phyloP scores from a whole-genome alignment of 1,284 basidiomycete species.

The Hymenochaete sp. region DNA sequence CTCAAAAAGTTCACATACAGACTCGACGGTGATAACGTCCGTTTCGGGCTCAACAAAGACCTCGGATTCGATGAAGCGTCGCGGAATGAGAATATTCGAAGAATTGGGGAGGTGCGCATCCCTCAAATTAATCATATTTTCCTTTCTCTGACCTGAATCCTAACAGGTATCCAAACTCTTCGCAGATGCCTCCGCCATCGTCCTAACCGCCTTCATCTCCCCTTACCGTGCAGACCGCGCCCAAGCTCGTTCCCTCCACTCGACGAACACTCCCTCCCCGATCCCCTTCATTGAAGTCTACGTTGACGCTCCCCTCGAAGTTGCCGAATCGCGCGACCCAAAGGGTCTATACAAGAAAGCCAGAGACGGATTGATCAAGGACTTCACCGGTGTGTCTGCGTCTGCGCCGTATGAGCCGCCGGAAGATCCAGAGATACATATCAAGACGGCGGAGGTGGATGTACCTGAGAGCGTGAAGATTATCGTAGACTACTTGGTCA shows the following conservation, averaged over 20 bases:
- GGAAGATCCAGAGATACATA: slow-evolving; percentile 81
- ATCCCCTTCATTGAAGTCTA: slow-evolving; percentile 92
- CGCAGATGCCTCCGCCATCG: slow-evolving; percentile 77
- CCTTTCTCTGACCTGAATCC: slow-evolving; percentile 3
- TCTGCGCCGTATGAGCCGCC: slow-evolving; percentile 97
- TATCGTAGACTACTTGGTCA: slow-evolving; percentile 76
- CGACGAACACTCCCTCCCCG: slow-evolving; percentile 42
- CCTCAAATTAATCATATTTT: background rate
- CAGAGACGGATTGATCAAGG: slow-evolving; percentile 92
- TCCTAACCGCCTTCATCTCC: slow-evolving; percentile 96
- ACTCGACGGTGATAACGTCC: slow-evolving; percentile 94
- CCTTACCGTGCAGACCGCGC: slow-evolving; percentile 90
- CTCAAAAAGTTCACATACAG: slow-evolving; percentile 82
- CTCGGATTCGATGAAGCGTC: slow-evolving; percentile 95
- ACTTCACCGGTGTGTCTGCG: slow-evolving; percentile 96
- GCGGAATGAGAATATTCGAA: slow-evolving; percentile 93
- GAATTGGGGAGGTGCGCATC: slow-evolving; percentile 82
- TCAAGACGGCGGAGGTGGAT: slow-evolving; percentile 77
- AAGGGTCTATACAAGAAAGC: slow-evolving; percentile 99
- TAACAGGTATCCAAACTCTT: slow-evolving; percentile 88
- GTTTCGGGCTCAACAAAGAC: slow-evolving; percentile 97
- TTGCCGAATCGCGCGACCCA: slow-evolving; percentile 90
- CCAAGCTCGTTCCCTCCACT: slow-evolving; percentile 79
- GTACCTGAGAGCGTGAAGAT: slow-evolving; percentile 74
- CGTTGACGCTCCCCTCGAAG: slow-evolving; percentile 83